Conservation (phyloP, 139 green algal genomes). For the Tetradesmus lagerheimii region DNA sequence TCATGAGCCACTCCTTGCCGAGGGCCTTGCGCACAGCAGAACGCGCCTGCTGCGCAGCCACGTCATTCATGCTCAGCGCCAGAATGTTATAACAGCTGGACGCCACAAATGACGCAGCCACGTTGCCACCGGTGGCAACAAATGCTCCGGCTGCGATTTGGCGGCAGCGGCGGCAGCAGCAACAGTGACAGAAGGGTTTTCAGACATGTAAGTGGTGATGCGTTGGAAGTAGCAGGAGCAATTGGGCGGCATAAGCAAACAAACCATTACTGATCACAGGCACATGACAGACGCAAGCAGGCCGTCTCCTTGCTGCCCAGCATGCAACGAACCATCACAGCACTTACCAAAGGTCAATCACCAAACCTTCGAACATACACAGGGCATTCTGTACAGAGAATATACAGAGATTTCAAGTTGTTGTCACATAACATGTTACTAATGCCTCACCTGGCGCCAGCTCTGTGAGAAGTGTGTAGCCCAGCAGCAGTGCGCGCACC, state of each 20-base stretch:
- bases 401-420: too few relatives aligned
- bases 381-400: too few relatives aligned
- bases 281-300: not conserved
- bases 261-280: not conserved
- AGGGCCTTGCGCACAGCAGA: not conserved
- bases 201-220: not conserved
- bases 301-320: not conserved
- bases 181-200: not conserved
- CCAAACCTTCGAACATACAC: too few relatives aligned
- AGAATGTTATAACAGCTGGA: slow-evolving; percentile 9
- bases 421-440: not conserved
- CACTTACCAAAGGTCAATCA: not conserved
- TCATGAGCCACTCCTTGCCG: not conserved
- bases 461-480: not conserved
- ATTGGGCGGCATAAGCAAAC: not conserved
- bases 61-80: not conserved
- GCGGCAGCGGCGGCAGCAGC: not conserved
- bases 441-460: not conserved
- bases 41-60: not conserved
- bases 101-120: slow-evolving; percentile 16
- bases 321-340: not conserved
- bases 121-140: slow-evolving; percentile 19
- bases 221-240: not conserved
- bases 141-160: not conserved
- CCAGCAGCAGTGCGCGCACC: not conserved